These are phyloP conservation scores for Fraxinus greggii DNA, from an alignment of 305 asterid species.

Conservation along the genomic window DNA sequence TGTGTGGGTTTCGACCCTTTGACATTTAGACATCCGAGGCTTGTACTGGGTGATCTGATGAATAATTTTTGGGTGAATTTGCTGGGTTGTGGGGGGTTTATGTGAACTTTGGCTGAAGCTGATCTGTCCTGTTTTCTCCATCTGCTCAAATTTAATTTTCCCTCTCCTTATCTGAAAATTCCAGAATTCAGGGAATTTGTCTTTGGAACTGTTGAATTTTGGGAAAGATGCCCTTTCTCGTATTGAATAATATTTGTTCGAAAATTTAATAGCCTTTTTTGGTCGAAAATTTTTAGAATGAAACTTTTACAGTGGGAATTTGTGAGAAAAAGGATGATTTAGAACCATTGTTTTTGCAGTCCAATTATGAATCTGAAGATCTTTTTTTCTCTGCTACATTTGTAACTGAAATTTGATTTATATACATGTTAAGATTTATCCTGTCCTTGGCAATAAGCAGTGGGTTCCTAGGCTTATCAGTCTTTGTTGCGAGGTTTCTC, in stretches of 20 bases:
- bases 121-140: not conserved
- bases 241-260: not conserved
- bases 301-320: not conserved
- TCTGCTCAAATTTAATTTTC: not conserved
- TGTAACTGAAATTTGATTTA: not conserved
- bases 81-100: not conserved
- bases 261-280: not conserved
- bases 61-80: not conserved
- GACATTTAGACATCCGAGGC: not conserved
- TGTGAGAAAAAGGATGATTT: not conserved
- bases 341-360: not conserved
- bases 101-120: not conserved
- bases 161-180: not conserved
- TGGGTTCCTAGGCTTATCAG: not conserved
- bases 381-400: not conserved
- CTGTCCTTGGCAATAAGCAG: not conserved
- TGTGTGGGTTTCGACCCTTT: not conserved
- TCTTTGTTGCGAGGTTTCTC: not conserved
- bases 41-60: not conserved
- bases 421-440: not conserved
- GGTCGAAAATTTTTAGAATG: not conserved
- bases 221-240: not conserved
- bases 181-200: not conserved
- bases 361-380: not conserved
- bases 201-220: not conserved